Conservation (phyloP, 2,329 filamentous ascomycete species). For the Chaetomium olivaceum region DNA sequence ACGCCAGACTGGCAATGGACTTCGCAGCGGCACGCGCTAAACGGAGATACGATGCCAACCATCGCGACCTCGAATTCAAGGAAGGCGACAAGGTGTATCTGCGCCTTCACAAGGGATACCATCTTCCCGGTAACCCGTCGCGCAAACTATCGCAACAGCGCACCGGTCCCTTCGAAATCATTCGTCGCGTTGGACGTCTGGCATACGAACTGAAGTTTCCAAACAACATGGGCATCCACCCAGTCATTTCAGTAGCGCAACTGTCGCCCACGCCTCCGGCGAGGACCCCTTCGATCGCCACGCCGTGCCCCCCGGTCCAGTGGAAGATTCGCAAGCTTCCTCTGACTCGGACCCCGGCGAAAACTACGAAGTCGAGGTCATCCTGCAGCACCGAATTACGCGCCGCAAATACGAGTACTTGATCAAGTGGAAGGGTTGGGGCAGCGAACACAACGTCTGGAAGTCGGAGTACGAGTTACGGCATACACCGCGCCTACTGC, state of each 20-base stretch:
- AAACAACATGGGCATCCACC: background rate
- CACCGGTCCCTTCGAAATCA: background rate
- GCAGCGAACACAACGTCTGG: no score
- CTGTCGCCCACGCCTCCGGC: constrained; percentile 35
- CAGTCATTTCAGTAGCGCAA: constrained; percentile 36
- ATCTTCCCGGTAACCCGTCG: background rate
- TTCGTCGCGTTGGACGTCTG: background rate
- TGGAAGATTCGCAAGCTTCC: background rate
- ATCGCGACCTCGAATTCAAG: background rate
- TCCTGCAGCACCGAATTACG: background rate
- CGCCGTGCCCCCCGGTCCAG: background rate
- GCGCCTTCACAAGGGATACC: background rate
- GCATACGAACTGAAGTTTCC: background rate
- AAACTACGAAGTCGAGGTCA: background rate
- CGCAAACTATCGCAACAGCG: background rate
- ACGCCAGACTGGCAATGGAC: background rate
- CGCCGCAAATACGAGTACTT: background rate
- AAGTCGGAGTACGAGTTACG: no score
- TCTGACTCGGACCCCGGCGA: background rate
- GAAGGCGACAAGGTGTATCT: background rate
- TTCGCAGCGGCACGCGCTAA: background rate
- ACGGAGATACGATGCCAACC: background rate
- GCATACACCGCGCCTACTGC: no score
- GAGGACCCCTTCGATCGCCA: background rate
- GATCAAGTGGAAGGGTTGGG: background rate